Base-by-base conservation (phyloP, 148 eudicot species). In the Cornus suecica region DNA sequence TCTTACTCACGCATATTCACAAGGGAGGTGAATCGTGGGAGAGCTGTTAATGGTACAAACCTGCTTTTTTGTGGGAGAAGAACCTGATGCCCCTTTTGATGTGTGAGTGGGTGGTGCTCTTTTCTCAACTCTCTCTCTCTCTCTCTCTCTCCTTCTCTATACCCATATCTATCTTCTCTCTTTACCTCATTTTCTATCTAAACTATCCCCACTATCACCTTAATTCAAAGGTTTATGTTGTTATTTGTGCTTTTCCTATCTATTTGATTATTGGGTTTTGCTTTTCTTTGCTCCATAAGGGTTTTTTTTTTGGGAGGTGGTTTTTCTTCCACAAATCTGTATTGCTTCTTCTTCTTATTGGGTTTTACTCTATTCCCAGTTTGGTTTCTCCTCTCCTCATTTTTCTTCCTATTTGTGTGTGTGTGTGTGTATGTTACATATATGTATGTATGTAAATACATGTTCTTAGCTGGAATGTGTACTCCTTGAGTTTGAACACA, bases 51-150 rank as follows among this genome's bases (percentile, higher is more conserved):
- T 74, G 79, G 78, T 77, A 71, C 73, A 70, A 80, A 85, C 61
- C 72, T 73, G 72, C 80, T 83, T 77, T 76, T 71, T 79, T 77
- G 77, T 79, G 80, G 77, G 76, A 77, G 80, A 75, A 80, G 88
- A 86, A 86, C 86, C 88, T 75, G 86, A 86, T 86, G 78, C 88
- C 79, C 79, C 75, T 76, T 83, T 84, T 83, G 86, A 86, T 80
- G 88, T 83, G 74, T 86, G 80, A 83, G 88, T 86, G 80, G 80
- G 86, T 86, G 84, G 84, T 83, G 65, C 72, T 80, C 64, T 76
- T 78, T 73, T 71, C 51, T 72, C 60, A 6, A 1, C 26, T 37
- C 42, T 51, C 70, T 31, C 69, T 70, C 78, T 52, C 65, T 66
- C 29, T 58, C 62, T 62, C 76, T 18, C 26, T 10, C n/a, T 54